Percentiles rank a stretch among this genome's conserved stretches.
phyloP scores from a whole-genome alignment of 1,139 yeast species.

The Candida sanyaensis region DNA sequence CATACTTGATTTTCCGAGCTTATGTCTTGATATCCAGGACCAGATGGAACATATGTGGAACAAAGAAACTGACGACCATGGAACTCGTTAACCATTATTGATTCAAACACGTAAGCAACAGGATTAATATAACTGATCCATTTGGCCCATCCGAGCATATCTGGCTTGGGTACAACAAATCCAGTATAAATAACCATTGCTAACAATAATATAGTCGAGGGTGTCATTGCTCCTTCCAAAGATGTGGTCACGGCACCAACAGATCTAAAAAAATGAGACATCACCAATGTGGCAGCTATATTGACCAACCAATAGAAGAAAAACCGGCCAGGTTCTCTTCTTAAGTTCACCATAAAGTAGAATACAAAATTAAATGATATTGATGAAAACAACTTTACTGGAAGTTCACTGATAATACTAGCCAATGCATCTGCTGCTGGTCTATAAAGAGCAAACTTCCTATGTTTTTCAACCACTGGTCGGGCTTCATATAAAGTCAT shows the following conservation, averaged over 20 bases:
- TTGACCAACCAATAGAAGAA: slow-evolving; percentile 51
- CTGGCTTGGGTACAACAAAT: slow-evolving; percentile 56
- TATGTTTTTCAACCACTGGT: slow-evolving; percentile 64
- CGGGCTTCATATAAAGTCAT: slow-evolving; percentile 56
- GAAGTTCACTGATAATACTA: slow-evolving; percentile 57
- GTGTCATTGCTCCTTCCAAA: slow-evolving; percentile 59
- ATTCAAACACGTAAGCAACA: slow-evolving; percentile 55
- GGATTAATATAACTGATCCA: slow-evolving; percentile 65
- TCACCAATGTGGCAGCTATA: slow-evolving; percentile 48
- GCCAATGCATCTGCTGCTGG: slow-evolving; percentile 67
- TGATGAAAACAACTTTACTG: slow-evolving; percentile 50
- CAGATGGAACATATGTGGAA: slow-evolving; percentile 47
- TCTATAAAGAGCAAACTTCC: slow-evolving; percentile 61
- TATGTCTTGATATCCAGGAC: slow-evolving; percentile 31
- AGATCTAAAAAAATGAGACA: slow-evolving; percentile 60
- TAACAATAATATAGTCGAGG: slow-evolving; percentile 57
- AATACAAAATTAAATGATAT: slow-evolving; percentile 47
- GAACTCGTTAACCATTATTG: slow-evolving; percentile 57
- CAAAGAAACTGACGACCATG: slow-evolving; percentile 52
- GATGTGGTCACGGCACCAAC: slow-evolving; percentile 59
- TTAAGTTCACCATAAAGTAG: slow-evolving; percentile 59
- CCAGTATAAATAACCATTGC: slow-evolving; percentile 59
- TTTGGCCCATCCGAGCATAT: slow-evolving; percentile 63
- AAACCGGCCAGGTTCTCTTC: slow-evolving; percentile 58
- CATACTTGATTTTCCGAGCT: slow-evolving; percentile 50